phyloP scores from a whole-genome alignment of 805 yeast genomes.

The Priceomyces carsonii region DNA sequence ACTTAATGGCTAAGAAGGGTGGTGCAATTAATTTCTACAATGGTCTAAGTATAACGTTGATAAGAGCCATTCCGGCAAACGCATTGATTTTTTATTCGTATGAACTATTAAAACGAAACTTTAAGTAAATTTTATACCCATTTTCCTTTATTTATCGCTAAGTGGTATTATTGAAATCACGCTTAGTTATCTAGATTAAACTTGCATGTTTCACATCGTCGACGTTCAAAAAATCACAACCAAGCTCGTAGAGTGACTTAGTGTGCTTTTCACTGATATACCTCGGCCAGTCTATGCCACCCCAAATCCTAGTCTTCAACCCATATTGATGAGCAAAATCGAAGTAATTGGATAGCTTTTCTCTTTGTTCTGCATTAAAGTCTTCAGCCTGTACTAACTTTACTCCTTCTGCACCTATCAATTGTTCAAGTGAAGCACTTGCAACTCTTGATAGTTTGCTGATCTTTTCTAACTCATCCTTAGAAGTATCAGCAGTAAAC shows the following conservation, averaged over 20 bases:
- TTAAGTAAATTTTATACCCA: conserved; percentile 12
- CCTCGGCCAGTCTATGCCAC: conserved; percentile 67
- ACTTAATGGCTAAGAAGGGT: conserved; percentile 31
- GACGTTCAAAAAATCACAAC: conserved; percentile 61
- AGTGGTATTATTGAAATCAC: conserved; percentile 2
- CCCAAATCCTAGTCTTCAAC: conserved; percentile 68
- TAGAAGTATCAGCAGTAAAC: conserved; percentile 22
- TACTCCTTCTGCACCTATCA: conserved; percentile 23
- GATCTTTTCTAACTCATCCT: conserved; percentile 21
- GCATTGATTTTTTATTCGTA: conserved; percentile 83
- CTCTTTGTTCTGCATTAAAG: conserved; percentile 33
- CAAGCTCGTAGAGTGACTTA: conserved; percentile 46
- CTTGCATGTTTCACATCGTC: conserved; percentile 55
- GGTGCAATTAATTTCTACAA: conserved; percentile 77
- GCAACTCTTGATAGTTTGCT: conserved; percentile 38
- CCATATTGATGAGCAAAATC: conserved; percentile 50
- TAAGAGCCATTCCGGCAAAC: conserved; percentile 86
- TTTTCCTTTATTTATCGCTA: conserved; percentile 3
- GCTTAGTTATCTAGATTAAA: too few relatives aligned
- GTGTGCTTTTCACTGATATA: conserved; percentile 46
- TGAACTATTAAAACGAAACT: conserved; percentile 54
- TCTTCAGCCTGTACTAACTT: conserved; percentile 19
- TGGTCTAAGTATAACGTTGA: conserved; percentile 80
- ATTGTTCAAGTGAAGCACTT: conserved; percentile 41
- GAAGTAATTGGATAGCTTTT: conserved; percentile 24